Conservation (phyloP, 192 early-diverging fungal genomes). For the Paraglomus occultum region DNA sequence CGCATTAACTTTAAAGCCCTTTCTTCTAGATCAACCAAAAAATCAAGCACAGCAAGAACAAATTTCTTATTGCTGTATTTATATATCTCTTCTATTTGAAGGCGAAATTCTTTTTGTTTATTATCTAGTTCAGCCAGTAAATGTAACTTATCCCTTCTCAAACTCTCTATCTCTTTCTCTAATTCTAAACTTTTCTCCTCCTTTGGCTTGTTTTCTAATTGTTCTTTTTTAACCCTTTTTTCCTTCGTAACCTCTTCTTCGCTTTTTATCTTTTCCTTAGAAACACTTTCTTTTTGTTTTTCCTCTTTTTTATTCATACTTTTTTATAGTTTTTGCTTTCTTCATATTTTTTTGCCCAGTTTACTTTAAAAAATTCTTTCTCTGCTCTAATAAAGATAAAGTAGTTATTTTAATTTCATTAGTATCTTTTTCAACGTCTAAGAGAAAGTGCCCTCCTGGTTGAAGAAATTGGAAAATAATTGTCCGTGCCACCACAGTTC, state of each 20-base stretch:
- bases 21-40: background rate
- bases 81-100: background rate
- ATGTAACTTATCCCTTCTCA: background rate
- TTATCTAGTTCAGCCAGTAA: background rate
- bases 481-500: conserved; percentile 70
- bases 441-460: too few species aligned
- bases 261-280: background rate
- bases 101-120: background rate
- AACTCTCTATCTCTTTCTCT: background rate
- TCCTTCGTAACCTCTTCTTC: background rate
- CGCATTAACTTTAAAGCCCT: background rate
- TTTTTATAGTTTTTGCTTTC: too few species aligned
- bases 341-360: too few species aligned
- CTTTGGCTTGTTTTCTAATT: background rate
- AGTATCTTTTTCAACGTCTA: too few species aligned
- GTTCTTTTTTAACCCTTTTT: background rate
- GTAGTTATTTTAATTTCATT: conserved; percentile 1
- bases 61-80: conserved; percentile 5
- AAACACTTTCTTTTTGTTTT: conserved; percentile 9
- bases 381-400: background rate
- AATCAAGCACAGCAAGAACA: background rate
- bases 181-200: too few species aligned
- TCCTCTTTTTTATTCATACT: conserved; percentile 17
- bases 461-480: background rate
- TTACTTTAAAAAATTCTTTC: conserved; percentile 14